Evolutionary conservation across 2,329 filamentous ascomycete genomes (phyloP).

Genomic region (Arthrinium phaeospermum): DNA sequence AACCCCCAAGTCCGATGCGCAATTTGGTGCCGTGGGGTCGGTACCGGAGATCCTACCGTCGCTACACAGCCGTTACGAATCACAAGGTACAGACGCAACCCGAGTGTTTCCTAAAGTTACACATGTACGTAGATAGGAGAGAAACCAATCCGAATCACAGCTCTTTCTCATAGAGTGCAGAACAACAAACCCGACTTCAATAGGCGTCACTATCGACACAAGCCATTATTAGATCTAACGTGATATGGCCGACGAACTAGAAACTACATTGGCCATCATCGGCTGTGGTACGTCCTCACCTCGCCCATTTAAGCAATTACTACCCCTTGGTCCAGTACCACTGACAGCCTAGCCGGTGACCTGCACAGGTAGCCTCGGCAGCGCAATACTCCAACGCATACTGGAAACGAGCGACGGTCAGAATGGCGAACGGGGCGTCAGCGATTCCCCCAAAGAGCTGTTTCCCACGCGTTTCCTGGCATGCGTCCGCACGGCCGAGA

Average conservation of each 20-base stretch:
- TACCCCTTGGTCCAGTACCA: too few relatives aligned
- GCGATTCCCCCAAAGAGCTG: constrained; percentile 56
- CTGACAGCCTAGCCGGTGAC: too few relatives aligned
- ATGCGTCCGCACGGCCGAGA: constrained; percentile 73
- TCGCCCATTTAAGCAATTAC: too few relatives aligned
- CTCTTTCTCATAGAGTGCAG: too few relatives aligned
- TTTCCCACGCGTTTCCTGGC: constrained; percentile 82
- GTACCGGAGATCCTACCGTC: neutral
- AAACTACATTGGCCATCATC: constrained; percentile 76
- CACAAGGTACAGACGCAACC: neutral
- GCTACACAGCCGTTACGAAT: neutral
- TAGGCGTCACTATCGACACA: neutral
- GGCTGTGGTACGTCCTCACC: constrained; percentile 80
- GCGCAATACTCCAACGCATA: constrained; percentile 82
- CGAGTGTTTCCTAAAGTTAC: neutral
- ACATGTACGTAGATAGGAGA: neutral
- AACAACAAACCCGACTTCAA: neutral
- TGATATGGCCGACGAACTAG: neutral
- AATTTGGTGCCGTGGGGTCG: neutral
- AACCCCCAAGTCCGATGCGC: neutral
- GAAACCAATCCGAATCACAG: too few relatives aligned
- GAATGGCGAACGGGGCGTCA: too few relatives aligned
- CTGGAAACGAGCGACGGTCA: too few relatives aligned
- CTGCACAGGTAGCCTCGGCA: constrained; percentile 87
- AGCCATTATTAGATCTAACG: neutral